Evolutionary conservation across 441 rosid genomes (phyloP), one percentile per base, ranked within the genome.

Genomic region (Adansonia madagascariensis): DNA sequence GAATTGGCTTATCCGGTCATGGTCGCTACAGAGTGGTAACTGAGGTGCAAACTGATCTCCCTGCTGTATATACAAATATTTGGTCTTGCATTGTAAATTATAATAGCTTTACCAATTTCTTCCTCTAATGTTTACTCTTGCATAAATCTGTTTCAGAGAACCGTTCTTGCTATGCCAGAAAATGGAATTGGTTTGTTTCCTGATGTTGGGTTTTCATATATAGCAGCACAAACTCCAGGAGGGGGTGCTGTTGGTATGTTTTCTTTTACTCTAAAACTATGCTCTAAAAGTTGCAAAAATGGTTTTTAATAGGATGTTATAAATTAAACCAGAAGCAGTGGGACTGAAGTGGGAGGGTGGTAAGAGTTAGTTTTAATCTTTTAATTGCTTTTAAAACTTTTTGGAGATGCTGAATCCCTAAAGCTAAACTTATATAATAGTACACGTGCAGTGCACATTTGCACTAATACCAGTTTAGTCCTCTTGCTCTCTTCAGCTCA

Each of bases 101-200:
- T 24, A 64, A 43, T 63, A 76, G 22, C 20, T 46, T 20, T 72
- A 20, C 24, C 52, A 2, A 9, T 71, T 59, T 61, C 35, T 55
- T 69, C 68, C 17, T 68, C 9, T 47, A 22, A 31, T 74, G 56
- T 39, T 78, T 74, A 12, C 43, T 15, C 67, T 22, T 64, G 43
- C 8, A 20, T 73, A 22, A 75, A 70, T 80, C 49, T 49, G n/a
- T 69, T 66, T 20, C 85, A 93, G 98, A 91, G 81, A 83, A 94
- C 97, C 14, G 80, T 95, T 74, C 94, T 95, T 60, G 97, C 99
- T 11, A 95, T 95, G 97, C 99, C 99, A 39, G 99, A 95, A 89
- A 95, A 94, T 73, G 97, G 94, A 79, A 94, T 92, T 68, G 97
- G 99, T 79, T 89, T 95, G 85, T 95, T 94, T 78, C 99, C 98